Evolutionary conservation across 2,329 filamentous ascomycete genomes (phyloP), one percentile per base, ranked within the genome.

Genomic region (Diplodia scrobiculata): DNA sequence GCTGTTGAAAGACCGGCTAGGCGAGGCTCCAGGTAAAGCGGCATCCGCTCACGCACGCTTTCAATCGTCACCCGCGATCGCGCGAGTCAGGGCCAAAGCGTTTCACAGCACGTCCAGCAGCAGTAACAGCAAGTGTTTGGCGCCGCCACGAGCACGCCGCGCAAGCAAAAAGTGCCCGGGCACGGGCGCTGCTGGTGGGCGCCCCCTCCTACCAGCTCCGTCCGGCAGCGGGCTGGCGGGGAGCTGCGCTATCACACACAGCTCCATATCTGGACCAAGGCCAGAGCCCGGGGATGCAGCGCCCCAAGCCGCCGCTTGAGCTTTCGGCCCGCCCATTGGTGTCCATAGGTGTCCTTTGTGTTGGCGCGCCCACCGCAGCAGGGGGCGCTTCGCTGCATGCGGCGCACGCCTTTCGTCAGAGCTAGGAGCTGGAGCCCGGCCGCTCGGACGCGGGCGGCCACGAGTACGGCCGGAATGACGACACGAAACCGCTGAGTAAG

Each of bases 311-410:
- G 55, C 55, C 54, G 55, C 55, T 19, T 19, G 55, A 60, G 55
- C 55, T 47, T 60, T 60, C 55, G 55, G 55, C 55, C 55, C 55
- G 55, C 55, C 38, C 54, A 59, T 60, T 48, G 55, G 55, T 60
- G 55, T 60, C 55, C 55, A 59, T 60, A 60, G 55, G 55, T 60
- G 55, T 60, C 55, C 55, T 60, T 60, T 60, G 55, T 60, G 55
- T 21, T 60, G 55, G 54, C 36, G 36, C 21, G 54, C 54, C 54
- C 54, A 60, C 55, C 55, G 36, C 36, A 60, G 55, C 55, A 60
- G 55, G 55, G 55, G 55, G 55, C 55, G 38, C 55, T 58, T 29
- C 54, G 54, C 54, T 59, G 54, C 54, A 59, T 59, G 54, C 54
- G 54, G 54, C 36, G 27, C 51, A 32, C 51, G 51, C 51, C 29